Percentiles rank a stretch among this genome's conserved stretches.
Evolutionary conservation across 1,284 basidiomycete species (phyloP).

Genomic region (Inonotus hispidus): DNA sequence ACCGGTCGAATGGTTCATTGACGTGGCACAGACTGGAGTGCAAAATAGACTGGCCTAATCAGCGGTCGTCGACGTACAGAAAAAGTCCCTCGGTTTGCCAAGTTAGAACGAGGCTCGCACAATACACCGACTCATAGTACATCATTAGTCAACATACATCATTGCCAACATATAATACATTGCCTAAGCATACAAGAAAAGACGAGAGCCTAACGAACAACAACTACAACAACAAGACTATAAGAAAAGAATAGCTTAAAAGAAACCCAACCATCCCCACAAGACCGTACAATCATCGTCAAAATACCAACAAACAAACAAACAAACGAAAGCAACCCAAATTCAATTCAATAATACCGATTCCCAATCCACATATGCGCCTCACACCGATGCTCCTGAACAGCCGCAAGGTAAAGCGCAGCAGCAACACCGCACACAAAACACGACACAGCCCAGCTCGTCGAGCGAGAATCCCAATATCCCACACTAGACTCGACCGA

Average conservation of each 20-base stretch:
- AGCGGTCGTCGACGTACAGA: too few species aligned
- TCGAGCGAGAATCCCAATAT: not conserved
- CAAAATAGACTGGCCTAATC: too few species aligned
- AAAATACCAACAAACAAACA: not conserved
- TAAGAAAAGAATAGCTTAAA: not conserved
- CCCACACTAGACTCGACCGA: not conserved
- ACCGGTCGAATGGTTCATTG: too few species aligned
- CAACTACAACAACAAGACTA: not conserved
- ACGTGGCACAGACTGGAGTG: too few species aligned
- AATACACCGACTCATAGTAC: too few species aligned
- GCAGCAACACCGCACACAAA: slow-evolving; percentile 16
- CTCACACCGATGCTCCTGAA: slow-evolving; percentile 3
- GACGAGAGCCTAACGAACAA: not conserved
- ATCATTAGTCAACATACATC: too few species aligned
- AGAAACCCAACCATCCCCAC: not conserved
- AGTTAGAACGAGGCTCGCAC: too few species aligned
- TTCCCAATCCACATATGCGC: slow-evolving; percentile 9
- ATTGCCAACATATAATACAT: not conserved
- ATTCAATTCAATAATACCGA: slow-evolving; percentile 4
- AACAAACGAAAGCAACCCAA: not conserved
- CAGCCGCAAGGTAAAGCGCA: slow-evolving; percentile 7
- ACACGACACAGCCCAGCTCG: slow-evolving; percentile 17
- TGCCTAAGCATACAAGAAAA: not conserved
- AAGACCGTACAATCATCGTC: not conserved
- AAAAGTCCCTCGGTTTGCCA: too few species aligned